A percentile compares a stretch with the other conserved stretches of the same genome.
phyloP scores from a whole-genome alignment of 345 rosid species.

The Euclidium syriacum region DNA sequence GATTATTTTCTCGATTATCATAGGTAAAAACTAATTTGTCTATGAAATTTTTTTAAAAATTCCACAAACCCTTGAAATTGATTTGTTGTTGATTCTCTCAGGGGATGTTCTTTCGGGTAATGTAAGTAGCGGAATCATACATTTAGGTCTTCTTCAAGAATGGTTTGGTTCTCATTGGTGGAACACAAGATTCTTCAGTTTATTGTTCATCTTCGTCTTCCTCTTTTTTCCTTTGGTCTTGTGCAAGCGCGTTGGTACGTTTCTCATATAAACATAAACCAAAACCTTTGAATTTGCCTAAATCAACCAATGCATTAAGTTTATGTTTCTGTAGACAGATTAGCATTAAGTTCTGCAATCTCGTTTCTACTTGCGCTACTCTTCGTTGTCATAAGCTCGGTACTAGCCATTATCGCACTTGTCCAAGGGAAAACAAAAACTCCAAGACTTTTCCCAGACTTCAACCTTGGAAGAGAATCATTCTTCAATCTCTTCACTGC shows the following conservation, averaged over 20 bases:
- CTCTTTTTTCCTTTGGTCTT: conserved; percentile 65
- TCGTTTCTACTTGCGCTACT: conserved; percentile 52
- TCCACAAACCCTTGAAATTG: not conserved
- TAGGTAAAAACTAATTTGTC: conserved; percentile 37
- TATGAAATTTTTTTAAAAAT: not conserved
- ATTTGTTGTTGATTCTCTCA: conserved; percentile 20
- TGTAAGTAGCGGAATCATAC: conserved; percentile 45
- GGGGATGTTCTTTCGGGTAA: conserved; percentile 85
- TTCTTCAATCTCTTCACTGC: conserved; percentile 81
- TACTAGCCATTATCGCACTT: conserved; percentile 53
- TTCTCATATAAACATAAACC: not conserved
- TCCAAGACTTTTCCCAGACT: conserved; percentile 56
- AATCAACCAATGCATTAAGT: not conserved
- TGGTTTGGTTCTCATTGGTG: conserved; percentile 93
- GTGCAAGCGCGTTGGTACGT: conserved; percentile 56
- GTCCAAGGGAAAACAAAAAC: conserved; percentile 56
- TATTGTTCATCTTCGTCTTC: conserved; percentile 49
- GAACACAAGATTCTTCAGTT: conserved; percentile 59
- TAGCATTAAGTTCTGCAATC: conserved; percentile 25
- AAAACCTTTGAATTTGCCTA: not conserved
- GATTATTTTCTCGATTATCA: conserved; percentile 66
- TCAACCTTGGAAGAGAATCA: conserved; percentile 40
- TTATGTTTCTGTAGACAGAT: conserved; percentile 11
- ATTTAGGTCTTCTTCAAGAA: conserved; percentile 75
- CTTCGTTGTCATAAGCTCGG: conserved; percentile 67